Evolutionary conservation across 2,329 filamentous ascomycete genomes (phyloP), one percentile per base, ranked within the genome.

Genomic region (Phaeosphaeriaceae sp.): DNA sequence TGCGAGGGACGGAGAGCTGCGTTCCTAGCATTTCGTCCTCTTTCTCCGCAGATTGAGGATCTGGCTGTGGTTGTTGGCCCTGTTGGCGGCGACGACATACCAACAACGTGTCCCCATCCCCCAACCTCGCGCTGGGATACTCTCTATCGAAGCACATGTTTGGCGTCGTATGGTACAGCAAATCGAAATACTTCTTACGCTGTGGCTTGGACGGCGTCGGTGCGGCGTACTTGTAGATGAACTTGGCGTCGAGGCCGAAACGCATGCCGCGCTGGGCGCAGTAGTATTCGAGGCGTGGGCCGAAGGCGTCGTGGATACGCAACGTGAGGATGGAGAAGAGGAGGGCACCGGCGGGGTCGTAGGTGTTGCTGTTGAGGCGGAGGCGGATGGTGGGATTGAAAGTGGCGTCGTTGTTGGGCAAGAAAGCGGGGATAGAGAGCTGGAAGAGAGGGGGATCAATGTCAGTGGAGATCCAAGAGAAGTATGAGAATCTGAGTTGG

Each of bases 271-370:
- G 61, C 7, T 58, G 51, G 17, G 45, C 27, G 27, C 65, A 67
- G 46, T 64, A 67, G n/a, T 57, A 53, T 3, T 61, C 36, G 1
- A 67, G 54, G 24, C 46, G 48, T 1, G 65, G 65, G 9, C 65
- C 63, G 9, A 66, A 66, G 20, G 25, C 27, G 17, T 62, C 55
- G 17, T 46, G 31, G 10, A 42, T 15, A 10, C 40, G 45, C 25
- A 67, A 62, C 10, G 51, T 52, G 20, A 67, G 59, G 20, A 66
- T 51, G 4, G 61, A 66, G 49, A 64, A 64, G 24, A 66, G 61
- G 1, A 54, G 48, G 9, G 36, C 44, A 7, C 48, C 48, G 7
- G 61, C 51, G 15, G 10, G 20, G 50, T 66, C 65, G 10, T 53
- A 52, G 13, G 52, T 64, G 54, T 67, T 66, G 51, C 57, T 62